Base-by-base conservation (phyloP, 306 rosid genomes). In the Cucurbita moschata region DNA sequence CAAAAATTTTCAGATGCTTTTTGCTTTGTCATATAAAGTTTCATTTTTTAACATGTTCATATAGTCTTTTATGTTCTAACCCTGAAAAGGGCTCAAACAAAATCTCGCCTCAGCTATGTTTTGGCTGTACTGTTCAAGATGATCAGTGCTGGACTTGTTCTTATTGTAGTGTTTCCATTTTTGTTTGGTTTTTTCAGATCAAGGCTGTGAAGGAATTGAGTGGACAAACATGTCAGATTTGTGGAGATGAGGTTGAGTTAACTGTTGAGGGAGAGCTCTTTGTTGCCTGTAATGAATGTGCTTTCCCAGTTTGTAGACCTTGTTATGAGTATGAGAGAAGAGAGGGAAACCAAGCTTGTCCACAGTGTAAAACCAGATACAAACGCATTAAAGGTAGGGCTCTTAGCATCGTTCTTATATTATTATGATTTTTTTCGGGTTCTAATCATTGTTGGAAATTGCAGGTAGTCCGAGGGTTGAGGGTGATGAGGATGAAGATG, bases 401-500 rank as follows among this genome's bases (percentile, higher is more conserved):
- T 8, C 50, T 35, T 70, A 3, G 52, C 8, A 8, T 8, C 4
- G 1, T 14, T 16, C 4, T 10, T 51, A 46, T 26, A 35, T 30
- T 50, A 6, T 30, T 50, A 0, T 50, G 65, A 2, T 6, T 39
- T 18, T 55, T 55, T 56, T 56, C 0, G 37, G 49, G 5, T 72
- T 56, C 13, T 73, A 72, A 68, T 51, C n/a, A 0, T 43, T 35
- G 42, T 42, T 70, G 46, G 44, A 1, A 53, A 79, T 44, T 84
- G 69, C 92, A 94, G 99, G 99, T 69, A 77, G 84, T 84, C 92
- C 96, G 43, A 83, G 99, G 77, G 99, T 94, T 58, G 96, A 94
- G 77, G 97, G 96, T 3, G 99, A 94, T 2, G 99, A 94, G 26
- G 99, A 94, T 18, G 99, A 94, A 77, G 99, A 94, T 81, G 99